Evolutionary conservation across 176 grass and related monocot species (phyloP).

Genomic region (Musa acuminata): DNA sequence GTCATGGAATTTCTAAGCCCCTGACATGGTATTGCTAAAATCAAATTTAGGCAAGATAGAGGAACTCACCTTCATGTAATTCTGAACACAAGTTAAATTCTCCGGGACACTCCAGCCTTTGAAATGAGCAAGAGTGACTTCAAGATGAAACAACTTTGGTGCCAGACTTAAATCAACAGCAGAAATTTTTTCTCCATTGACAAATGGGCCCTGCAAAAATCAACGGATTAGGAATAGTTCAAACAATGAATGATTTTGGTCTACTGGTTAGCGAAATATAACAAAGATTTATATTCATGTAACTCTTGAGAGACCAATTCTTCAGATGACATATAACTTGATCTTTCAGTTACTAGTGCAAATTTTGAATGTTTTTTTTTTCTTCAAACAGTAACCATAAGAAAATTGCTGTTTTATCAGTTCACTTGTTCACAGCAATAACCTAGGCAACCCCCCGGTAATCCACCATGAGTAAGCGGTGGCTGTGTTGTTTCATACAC

Average conservation of each 20-base stretch:
- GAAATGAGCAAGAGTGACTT: conserved; percentile 57
- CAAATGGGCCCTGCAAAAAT: conserved; percentile 58
- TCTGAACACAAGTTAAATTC: conserved; percentile 42
- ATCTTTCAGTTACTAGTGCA: background rate
- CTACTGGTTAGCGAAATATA: background rate
- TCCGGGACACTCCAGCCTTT: conserved; percentile 89
- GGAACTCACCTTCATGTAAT: conserved; percentile 47
- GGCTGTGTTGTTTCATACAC: no score
- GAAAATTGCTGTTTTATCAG: background rate
- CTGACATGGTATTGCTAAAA: background rate
- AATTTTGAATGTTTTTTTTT: background rate
- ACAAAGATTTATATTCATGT: background rate
- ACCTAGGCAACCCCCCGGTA: no score
- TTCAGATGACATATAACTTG: background rate
- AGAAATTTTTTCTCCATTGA: conserved; percentile 53
- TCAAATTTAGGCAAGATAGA: background rate
- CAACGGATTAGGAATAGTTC: background rate
- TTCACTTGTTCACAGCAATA: no score
- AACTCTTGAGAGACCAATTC: background rate
- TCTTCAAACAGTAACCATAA: conserved; percentile 8
- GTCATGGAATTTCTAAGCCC: background rate
- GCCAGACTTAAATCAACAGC: conserved; percentile 55
- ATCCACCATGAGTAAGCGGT: no score
- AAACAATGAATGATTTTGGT: background rate
- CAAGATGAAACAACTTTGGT: conserved; percentile 80